Evolutionary conservation across 257 asterid species (phyloP).

Genomic region (Thymus quinquecostatus): DNA sequence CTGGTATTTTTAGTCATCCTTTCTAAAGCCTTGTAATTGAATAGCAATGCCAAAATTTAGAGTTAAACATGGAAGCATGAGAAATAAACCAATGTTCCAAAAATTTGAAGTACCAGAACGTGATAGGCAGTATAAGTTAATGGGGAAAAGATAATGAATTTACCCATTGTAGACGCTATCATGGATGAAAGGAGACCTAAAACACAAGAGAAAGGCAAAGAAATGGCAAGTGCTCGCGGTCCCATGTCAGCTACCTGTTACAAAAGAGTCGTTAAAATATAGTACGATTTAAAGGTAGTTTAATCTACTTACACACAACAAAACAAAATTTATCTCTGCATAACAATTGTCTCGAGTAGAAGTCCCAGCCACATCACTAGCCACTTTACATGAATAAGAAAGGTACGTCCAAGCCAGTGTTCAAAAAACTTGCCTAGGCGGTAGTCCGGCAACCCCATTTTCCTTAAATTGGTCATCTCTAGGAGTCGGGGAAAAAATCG

Average conservation of each 20-base stretch:
- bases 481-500: no score
- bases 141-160: conserved; percentile 26
- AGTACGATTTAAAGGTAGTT: neutral
- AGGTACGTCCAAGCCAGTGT: neutral
- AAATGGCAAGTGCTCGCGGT: conserved; percentile 88
- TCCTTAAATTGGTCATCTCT: no score
- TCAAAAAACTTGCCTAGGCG: no score
- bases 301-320: conserved; percentile 7
- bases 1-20: neutral
- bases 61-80: conserved; percentile 1
- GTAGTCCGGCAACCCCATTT: no score
- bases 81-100: conserved; percentile 19
- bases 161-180: conserved; percentile 98
- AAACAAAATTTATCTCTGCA: neutral
- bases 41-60: neutral
- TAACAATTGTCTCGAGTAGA: no score
- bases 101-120: conserved; percentile 16
- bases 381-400: conserved; percentile 20
- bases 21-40: neutral
- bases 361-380: neutral
- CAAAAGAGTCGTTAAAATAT: conserved; percentile 13
- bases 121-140: conserved; percentile 16
- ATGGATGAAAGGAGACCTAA: conserved; percentile 89
- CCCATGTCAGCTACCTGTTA: conserved; percentile 84
- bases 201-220: conserved; percentile 91